Evolutionary conservation across 1,284 basidiomycete species (phyloP).

Genomic region (Fistulina hepatica): DNA sequence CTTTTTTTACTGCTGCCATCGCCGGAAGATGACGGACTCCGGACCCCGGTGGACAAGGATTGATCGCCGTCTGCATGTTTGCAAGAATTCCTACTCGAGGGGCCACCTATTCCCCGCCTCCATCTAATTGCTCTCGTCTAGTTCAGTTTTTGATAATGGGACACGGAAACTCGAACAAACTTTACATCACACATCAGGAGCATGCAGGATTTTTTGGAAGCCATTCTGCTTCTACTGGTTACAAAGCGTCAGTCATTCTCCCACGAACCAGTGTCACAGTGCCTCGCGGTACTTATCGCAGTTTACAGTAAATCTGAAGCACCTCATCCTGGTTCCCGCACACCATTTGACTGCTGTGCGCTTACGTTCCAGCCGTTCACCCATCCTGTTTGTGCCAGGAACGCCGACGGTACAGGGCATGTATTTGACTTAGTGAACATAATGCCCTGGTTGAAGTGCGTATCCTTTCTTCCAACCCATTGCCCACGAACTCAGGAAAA

Average conservation of each 20-base stretch:
- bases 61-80: no score
- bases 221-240: slow-evolving; percentile 69
- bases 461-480: slow-evolving; percentile 18
- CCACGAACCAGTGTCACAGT: no score
- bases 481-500: slow-evolving; percentile 1
- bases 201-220: slow-evolving; percentile 69
- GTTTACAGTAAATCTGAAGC: slow-evolving; percentile 51
- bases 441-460: slow-evolving; percentile 86
- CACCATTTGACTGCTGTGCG: slow-evolving; percentile 87
- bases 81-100: no score
- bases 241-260: slow-evolving; percentile 42
- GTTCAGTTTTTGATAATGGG: slow-evolving; percentile 43
- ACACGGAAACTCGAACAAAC: slow-evolving; percentile 76
- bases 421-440: slow-evolving; percentile 88
- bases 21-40: no score
- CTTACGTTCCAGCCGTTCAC: slow-evolving; percentile 86
- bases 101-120: no score
- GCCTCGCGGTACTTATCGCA: slow-evolving; percentile 3
- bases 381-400: slow-evolving; percentile 81
- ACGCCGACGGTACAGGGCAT: slow-evolving; percentile 65
- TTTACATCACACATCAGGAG: slow-evolving; percentile 80
- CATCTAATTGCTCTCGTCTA: slow-evolving; percentile 1
- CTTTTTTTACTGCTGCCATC: no score
- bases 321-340: slow-evolving; percentile 47
- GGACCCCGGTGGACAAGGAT: no score